phyloP scores from a whole-genome alignment of 306 rosid species.

The Herpetospermum pedunculosum region DNA sequence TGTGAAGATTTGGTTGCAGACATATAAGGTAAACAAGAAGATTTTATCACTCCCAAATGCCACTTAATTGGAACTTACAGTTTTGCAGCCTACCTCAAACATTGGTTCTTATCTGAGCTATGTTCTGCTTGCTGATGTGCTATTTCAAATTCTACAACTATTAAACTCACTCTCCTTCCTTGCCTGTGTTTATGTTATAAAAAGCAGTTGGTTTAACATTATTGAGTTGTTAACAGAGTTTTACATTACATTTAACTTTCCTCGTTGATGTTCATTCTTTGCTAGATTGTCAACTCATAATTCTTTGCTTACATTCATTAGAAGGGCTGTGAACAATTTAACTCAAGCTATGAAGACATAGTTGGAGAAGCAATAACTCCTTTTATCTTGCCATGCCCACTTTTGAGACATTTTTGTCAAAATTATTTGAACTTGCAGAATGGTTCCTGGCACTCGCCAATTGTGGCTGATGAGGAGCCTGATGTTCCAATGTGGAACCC shows the following conservation, averaged over 20 bases:
- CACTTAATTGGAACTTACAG: neutral
- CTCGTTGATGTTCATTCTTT: neutral
- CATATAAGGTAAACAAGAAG: slow-evolving; percentile 34
- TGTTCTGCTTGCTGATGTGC: neutral
- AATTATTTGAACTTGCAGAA: slow-evolving; percentile 29
- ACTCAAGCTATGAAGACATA: neutral
- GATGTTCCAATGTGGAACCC: slow-evolving; percentile 94
- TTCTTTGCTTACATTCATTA: neutral
- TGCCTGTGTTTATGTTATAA: neutral
- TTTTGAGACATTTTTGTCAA: neutral
- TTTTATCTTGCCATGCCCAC: neutral
- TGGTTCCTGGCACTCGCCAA: slow-evolving; percentile 63
- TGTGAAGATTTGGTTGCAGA: slow-evolving; percentile 88
- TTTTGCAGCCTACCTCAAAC: neutral
- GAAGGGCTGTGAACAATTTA: neutral
- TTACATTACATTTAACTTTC: too few species aligned
- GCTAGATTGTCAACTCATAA: neutral
- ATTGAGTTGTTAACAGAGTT: neutral
- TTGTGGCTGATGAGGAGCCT: slow-evolving; percentile 59
- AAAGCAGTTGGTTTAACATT: neutral
- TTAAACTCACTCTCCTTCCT: neutral
- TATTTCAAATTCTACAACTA: neutral
- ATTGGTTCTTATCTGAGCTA: neutral
- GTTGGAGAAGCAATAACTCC: neutral
- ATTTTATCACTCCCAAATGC: neutral